Percentiles rank a stretch among this genome's conserved stretches.
These are phyloP conservation scores for Russula emetica DNA, from an alignment of 768 basidiomycete species.

Conservation along the genomic window DNA sequence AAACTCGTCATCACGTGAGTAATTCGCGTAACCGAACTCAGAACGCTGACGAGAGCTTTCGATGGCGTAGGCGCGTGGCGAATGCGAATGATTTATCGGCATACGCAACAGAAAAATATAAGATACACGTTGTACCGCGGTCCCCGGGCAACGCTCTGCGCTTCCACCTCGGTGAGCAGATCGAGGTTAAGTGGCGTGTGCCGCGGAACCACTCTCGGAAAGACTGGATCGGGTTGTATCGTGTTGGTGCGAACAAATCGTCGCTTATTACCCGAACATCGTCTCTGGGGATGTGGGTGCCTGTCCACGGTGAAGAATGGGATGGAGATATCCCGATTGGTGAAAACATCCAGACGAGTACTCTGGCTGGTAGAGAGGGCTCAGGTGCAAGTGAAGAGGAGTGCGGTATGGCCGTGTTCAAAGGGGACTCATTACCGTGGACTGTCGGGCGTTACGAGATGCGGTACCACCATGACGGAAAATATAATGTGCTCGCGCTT, in stretches of 20 bases:
- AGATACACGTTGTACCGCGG: constrained; percentile 54
- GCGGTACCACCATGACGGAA: constrained; percentile 93
- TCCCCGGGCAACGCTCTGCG: constrained; percentile 48
- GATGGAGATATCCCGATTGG: constrained; percentile 76
- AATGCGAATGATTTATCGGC: constrained; percentile 73
- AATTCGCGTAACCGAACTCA: neutral
- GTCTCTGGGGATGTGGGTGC: constrained; percentile 88
- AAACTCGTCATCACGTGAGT: constrained; percentile 87
- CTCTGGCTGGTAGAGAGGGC: constrained; percentile 14
- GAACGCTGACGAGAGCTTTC: neutral
- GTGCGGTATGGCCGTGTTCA: constrained; percentile 68
- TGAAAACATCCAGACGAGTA: constrained; percentile 34
- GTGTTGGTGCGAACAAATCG: constrained; percentile 84
- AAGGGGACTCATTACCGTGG: constrained; percentile 82
- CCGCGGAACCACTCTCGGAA: constrained; percentile 80
- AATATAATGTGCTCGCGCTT: constrained; percentile 89
- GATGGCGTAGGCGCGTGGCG: constrained; percentile 60
- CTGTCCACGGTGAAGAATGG: constrained; percentile 90
- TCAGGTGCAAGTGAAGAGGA: constrained; percentile 42
- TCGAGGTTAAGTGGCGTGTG: constrained; percentile 81
- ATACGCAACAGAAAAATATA: constrained; percentile 79
- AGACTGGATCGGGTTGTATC: constrained; percentile 96
- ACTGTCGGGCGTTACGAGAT: constrained; percentile 82
- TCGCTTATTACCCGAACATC: constrained; percentile 77
- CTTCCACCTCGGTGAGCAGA: constrained; percentile 90